phyloP scores from a whole-genome alignment of 805 yeast species.

The Candida oleophila region DNA sequence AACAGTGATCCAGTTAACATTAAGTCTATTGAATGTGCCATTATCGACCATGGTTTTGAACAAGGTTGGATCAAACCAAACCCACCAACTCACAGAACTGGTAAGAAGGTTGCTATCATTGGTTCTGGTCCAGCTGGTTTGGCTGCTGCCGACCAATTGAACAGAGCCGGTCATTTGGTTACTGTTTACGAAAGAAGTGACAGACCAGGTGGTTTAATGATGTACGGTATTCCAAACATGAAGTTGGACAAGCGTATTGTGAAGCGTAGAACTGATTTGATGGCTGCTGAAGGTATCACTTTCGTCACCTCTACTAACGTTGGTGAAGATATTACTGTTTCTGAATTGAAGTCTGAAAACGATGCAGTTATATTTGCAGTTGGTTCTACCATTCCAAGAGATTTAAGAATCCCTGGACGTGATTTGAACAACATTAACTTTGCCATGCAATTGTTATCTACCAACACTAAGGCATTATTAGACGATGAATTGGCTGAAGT shows the following conservation, averaged over 20 bases:
- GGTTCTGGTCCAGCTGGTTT: constrained; percentile 98
- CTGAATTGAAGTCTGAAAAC: constrained; percentile 57
- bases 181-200: constrained; percentile 93
- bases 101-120: constrained; percentile 78
- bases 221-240: constrained; percentile 99
- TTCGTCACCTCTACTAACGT: constrained; percentile 76
- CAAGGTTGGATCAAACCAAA: constrained; percentile 93
- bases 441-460: constrained; percentile 88
- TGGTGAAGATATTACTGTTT: constrained; percentile 79
- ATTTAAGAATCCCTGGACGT: constrained; percentile 91
- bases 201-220: constrained; percentile 93
- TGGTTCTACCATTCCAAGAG: constrained; percentile 97
- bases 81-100: constrained; percentile 79
- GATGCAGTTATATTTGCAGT: constrained; percentile 91
- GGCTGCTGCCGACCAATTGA: constrained; percentile 95
- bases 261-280: constrained; percentile 86
- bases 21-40: constrained; percentile 92
- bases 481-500: constrained; percentile 78
- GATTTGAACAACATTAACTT: constrained; percentile 84
- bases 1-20: constrained; percentile 95
- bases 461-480: constrained; percentile 87
- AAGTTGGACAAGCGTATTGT: constrained; percentile 91
- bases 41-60: constrained; percentile 93
- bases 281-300: constrained; percentile 85
- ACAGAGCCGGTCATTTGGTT: constrained; percentile 91